phyloP scores from a whole-genome alignment of 495 filamentous ascomycete genomes.

The Neurospora tetraspora region DNA sequence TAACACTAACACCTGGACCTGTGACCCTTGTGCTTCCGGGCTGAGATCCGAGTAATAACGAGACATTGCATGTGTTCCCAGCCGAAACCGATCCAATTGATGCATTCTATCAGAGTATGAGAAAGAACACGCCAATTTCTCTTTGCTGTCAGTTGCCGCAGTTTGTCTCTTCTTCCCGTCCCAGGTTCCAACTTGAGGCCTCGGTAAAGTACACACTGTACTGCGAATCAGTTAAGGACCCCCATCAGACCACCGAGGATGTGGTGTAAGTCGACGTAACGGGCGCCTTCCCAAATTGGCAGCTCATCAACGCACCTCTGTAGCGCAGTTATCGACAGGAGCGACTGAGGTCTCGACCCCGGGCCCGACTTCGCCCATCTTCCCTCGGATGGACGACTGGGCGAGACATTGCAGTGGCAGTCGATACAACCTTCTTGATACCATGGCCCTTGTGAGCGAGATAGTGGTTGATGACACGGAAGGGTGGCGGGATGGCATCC shows the following conservation, averaged over 20 bases:
- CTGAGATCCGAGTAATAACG: not conserved
- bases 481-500: not conserved
- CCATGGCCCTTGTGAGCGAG: not conserved
- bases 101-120: not conserved
- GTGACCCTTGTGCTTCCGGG: not conserved
- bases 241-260: not conserved
- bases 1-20: not conserved
- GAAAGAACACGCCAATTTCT: not conserved
- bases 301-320: not conserved
- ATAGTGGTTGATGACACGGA: not conserved
- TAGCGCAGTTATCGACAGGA: not conserved
- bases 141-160: not conserved
- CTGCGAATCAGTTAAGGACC: not conserved
- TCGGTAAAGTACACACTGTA: not conserved
- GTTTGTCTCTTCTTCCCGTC: not conserved
- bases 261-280: not conserved
- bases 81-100: not conserved
- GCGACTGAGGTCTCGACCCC: not conserved
- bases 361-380: not conserved
- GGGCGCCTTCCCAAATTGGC: not conserved
- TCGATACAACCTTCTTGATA: not conserved
- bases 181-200: not conserved
- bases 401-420: not conserved
- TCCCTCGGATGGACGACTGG: not conserved
- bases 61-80: not conserved